These are phyloP conservation scores for Penstemon newberryi DNA, from an alignment of 257 asterid genomes.

Conservation along the genomic window DNA sequence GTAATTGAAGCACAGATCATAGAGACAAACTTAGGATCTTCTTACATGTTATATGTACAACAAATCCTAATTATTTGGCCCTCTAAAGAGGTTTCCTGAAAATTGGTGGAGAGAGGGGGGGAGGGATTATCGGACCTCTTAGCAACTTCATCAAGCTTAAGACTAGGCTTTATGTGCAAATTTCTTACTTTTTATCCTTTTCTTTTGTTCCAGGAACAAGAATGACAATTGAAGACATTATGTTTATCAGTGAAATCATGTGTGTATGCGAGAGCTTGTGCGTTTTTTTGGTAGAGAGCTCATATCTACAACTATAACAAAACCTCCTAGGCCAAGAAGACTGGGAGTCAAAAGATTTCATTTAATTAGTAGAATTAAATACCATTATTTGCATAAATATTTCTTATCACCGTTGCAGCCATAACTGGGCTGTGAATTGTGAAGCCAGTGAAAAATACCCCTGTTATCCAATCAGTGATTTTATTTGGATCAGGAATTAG, in stretches of 20 bases:
- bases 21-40: background rate
- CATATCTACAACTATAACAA: slow-evolving; percentile 1
- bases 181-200: background rate
- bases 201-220: background rate
- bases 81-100: slow-evolving; percentile 14
- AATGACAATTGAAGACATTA: background rate
- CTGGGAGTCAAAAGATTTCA: background rate
- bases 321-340: background rate
- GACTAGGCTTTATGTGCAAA: background rate
- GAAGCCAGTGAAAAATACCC: background rate
- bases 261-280: background rate
- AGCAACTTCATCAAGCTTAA: background rate
- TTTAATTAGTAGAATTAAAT: background rate
- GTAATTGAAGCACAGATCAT: background rate
- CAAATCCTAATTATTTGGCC: background rate
- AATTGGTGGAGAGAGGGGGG: too few relatives aligned
- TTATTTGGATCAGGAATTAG: background rate
- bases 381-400: background rate
- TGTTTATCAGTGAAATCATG: background rate
- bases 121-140: background rate
- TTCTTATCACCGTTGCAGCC: background rate
- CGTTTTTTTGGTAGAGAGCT: background rate
- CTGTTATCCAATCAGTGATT: background rate
- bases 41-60: background rate
- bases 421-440: background rate